A percentile compares a stretch with the other conserved stretches of the same genome.
phyloP scores from a whole-genome alignment of 495 filamentous ascomycete genomes.

The Penicillium dipodomyicola region DNA sequence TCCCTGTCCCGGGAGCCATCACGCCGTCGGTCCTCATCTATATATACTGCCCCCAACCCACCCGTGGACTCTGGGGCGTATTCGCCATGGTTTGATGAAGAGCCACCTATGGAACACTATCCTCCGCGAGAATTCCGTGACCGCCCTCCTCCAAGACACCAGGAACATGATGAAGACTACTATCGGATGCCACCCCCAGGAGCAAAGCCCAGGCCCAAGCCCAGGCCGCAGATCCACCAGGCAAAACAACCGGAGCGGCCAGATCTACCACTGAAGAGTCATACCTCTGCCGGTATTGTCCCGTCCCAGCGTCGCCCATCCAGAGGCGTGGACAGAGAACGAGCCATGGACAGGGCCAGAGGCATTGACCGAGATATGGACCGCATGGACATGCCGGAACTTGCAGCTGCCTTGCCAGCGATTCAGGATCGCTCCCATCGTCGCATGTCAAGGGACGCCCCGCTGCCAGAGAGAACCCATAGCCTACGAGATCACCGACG shows the following conservation, averaged over 20 bases:
- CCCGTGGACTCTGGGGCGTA: slow-evolving; percentile 29
- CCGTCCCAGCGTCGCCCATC: slow-evolving; percentile 35
- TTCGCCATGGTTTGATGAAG: slow-evolving; percentile 30
- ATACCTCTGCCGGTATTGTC: slow-evolving; percentile 13
- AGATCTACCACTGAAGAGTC: slow-evolving; percentile 20
- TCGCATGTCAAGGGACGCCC: slow-evolving; percentile 29
- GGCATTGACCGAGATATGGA: slow-evolving; percentile 1
- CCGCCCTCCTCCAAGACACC: slow-evolving; percentile 14
- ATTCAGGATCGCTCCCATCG: slow-evolving; percentile 27
- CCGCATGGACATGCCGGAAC: slow-evolving; percentile 34
- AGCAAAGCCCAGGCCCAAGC: slow-evolving; percentile 22
- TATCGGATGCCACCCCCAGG: slow-evolving; percentile 44
- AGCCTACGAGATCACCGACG: slow-evolving; percentile 33
- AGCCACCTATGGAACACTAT: slow-evolving; percentile 23
- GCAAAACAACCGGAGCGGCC: slow-evolving; percentile 20
- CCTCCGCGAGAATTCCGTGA: slow-evolving; percentile 28
- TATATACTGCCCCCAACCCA: slow-evolving; percentile 34
- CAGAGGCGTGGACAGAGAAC: slow-evolving; percentile 10
- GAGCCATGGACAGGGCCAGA: neutral
- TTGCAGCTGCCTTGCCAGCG: slow-evolving; percentile 32
- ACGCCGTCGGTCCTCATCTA: slow-evolving; percentile 32
- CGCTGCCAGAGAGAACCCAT: slow-evolving; percentile 36
- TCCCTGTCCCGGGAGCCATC: slow-evolving; percentile 35
- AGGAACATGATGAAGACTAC: slow-evolving; percentile 43
- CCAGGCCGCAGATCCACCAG: slow-evolving; percentile 40